Base-by-base conservation (phyloP, 495 filamentous ascomycete genomes). In the Xylaria telfairii region DNA sequence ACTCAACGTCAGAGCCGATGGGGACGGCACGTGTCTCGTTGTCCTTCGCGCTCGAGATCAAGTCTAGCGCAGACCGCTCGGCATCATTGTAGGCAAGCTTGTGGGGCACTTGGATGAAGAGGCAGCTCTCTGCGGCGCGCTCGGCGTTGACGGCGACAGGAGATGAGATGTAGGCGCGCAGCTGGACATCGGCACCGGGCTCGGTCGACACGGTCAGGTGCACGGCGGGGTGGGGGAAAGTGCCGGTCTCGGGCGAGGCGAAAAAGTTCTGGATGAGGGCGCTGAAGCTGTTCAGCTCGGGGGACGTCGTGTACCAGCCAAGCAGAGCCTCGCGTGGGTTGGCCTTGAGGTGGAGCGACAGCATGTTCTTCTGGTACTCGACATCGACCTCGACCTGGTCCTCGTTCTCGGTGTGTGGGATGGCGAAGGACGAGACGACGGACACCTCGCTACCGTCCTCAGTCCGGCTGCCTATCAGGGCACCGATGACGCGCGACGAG, bases 211-310 rank as follows among this genome's bases (percentile, higher is more conserved):
- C 92, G 70, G 96, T 99, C 76, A 99, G 85, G 85, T 99, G 96
- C 15, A 99, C 92, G 62, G 96, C 94, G 10, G 96, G 96, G 84
- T 97, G 92, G 57, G 96, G 96, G 85, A 91, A 98, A 53, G 96
- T 99, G 71, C 96, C 96, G 49, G 97, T 96, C 71, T 95, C 95
- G 78, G 96, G 93, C 71, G 93, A 92, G 73, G 93, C 93, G 87
- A 98, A 99, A 87, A 99, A 99, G 85, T 99, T 99, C 84, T 99
- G 96, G 82, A 99, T 99, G 73, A 99, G 90, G 68, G 96, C 96
- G 76, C 90, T 92, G 88, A 98, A 99, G 74, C 92, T 97, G 88
- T 99, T 98, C 77, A 99, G 88, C 83, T 97, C 94, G 75, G 91
- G 88, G 75, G 91, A 93, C 24, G 96, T 99, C 71, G 96, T 97